These are phyloP conservation scores for Pyricularia pennisetigena DNA, from an alignment of 2,329 filamentous ascomycete species.

Conservation along the genomic window DNA sequence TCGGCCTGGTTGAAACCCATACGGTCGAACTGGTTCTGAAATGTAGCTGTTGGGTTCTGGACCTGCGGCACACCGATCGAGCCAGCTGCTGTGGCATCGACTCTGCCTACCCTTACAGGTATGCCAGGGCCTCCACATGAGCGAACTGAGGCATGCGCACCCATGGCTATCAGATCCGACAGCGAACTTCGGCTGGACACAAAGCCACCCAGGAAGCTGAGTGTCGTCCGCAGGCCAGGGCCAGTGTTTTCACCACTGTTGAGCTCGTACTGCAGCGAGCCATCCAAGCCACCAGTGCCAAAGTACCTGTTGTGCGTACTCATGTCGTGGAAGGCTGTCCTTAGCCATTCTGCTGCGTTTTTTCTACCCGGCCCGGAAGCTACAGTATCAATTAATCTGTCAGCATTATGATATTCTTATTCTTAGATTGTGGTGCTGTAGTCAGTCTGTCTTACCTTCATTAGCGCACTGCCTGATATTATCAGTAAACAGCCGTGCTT, in stretches of 20 bases:
- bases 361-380: constrained; percentile 41
- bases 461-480: constrained; percentile 47
- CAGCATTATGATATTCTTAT: background rate
- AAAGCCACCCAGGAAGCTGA: constrained; percentile 43
- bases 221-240: constrained; percentile 40
- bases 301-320: constrained; percentile 38
- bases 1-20: constrained; percentile 46
- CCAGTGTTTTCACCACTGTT: constrained; percentile 45
- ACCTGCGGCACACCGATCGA: constrained; percentile 44
- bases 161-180: constrained; percentile 48
- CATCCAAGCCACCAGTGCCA: constrained; percentile 45
- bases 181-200: constrained; percentile 40
- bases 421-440: background rate
- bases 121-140: constrained; percentile 48
- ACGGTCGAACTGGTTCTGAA: constrained; percentile 43
- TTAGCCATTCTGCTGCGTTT: constrained; percentile 52
- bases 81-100: constrained; percentile 40
- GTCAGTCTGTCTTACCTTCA: constrained; percentile 18
- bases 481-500: constrained; percentile 43
- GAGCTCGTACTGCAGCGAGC: constrained; percentile 50
- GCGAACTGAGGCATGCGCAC: constrained; percentile 47
- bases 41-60: constrained; percentile 40
- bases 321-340: constrained; percentile 54
- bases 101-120: constrained; percentile 40
- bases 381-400: background rate